A percentile compares a stretch with the other conserved stretches of the same genome.
phyloP scores from a whole-genome alignment of 2,329 filamentous ascomycete genomes.

The Pseudogymnoascus sp. region DNA sequence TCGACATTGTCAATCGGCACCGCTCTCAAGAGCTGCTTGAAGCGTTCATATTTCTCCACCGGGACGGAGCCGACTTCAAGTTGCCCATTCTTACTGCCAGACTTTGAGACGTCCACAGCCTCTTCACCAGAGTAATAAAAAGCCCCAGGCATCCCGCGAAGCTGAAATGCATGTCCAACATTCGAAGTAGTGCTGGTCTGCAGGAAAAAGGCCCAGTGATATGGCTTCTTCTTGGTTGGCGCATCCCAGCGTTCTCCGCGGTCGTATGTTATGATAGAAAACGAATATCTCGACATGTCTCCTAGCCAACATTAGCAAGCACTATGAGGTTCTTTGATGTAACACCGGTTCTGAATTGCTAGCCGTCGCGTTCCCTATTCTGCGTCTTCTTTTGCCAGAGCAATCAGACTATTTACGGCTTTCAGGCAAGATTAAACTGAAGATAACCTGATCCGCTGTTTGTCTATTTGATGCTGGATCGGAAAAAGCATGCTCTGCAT shows the following conservation, averaged over 20 bases:
- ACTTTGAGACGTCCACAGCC: background rate
- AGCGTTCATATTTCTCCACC: background rate
- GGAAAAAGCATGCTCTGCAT: no score
- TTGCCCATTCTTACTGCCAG: background rate
- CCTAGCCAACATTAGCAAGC: no score
- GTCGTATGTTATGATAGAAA: constrained; percentile 6
- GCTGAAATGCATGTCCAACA: constrained; percentile 7
- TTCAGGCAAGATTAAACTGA: no score
- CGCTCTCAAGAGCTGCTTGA: background rate
- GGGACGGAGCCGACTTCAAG: constrained; percentile 9
- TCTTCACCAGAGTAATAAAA: constrained; percentile 8
- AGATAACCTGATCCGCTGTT: no score
- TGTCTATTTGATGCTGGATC: no score
- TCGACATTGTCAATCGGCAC: constrained; percentile 7
- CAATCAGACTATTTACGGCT: no score
- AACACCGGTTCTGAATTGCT: no score
- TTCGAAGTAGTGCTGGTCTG: background rate
- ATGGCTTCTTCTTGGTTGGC: constrained; percentile 8
- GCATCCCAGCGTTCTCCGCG: background rate
- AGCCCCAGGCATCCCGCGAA: constrained; percentile 9
- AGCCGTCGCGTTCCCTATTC: no score
- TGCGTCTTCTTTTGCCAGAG: no score
- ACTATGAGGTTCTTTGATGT: no score
- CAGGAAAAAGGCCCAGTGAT: constrained; percentile 11
- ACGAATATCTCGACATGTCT: no score